Percentiles rank a stretch among this genome's conserved stretches.
Conservation (phyloP, 176 grass and related monocot genomes). For the Zizania latifolia region DNA sequence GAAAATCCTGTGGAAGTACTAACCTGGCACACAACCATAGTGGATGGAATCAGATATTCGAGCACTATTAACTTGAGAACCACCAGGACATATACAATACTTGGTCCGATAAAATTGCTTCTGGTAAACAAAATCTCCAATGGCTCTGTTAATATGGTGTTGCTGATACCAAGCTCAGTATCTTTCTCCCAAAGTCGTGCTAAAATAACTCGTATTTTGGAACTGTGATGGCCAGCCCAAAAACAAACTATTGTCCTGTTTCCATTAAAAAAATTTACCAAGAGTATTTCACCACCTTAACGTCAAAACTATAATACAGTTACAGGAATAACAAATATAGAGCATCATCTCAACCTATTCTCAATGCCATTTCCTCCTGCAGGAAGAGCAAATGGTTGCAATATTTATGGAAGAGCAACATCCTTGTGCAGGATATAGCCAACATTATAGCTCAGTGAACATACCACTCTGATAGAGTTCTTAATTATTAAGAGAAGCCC, state of each 20-base stretch:
- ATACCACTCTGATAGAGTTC: slow-evolving; percentile 55
- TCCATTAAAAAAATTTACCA: neutral
- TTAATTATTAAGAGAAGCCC: slow-evolving; percentile 38
- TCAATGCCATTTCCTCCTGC: slow-evolving; percentile 53
- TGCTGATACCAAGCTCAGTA: slow-evolving; percentile 86
- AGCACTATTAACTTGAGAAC: slow-evolving; percentile 97
- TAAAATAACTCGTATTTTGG: slow-evolving; percentile 90
- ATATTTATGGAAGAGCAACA: slow-evolving; percentile 46
- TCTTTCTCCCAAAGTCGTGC: slow-evolving; percentile 84
- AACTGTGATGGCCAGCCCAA: slow-evolving; percentile 75
- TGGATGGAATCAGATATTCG: slow-evolving; percentile 93
- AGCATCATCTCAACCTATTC: slow-evolving; percentile 39
- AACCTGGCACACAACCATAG: slow-evolving; percentile 94
- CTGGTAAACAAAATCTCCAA: slow-evolving; percentile 81
- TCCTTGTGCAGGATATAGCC: slow-evolving; percentile 49
- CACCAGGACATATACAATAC: slow-evolving; percentile 95
- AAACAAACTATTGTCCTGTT: slow-evolving; percentile 62
- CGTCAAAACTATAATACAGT: neutral
- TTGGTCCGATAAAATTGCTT: slow-evolving; percentile 85
- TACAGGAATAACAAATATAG: neutral
- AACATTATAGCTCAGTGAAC: slow-evolving; percentile 48
- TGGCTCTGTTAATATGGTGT: slow-evolving; percentile 82
- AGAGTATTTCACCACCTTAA: neutral
- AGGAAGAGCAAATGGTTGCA: slow-evolving; percentile 61
- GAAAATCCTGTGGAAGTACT: slow-evolving; percentile 16